Evolutionary conservation across 2,329 filamentous ascomycete species (phyloP), one percentile per base, ranked within the genome.

Genomic region (Rhinocladiella similis): DNA sequence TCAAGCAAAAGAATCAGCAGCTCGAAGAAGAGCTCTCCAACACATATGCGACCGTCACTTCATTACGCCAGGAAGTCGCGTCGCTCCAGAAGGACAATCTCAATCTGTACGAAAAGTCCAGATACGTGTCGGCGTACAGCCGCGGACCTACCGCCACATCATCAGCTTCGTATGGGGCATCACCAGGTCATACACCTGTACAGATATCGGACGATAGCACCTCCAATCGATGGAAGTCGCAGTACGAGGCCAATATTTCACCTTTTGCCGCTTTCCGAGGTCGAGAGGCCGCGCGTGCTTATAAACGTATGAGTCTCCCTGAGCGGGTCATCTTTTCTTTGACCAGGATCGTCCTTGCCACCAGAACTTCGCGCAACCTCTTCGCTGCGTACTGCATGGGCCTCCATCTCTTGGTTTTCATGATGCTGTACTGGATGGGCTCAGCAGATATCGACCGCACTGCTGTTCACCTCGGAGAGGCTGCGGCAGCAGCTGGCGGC

Each of bases 1-100:
- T 97, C 83, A 97, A 97, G 80, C 91, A 96, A 78, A 90, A 92
- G 69, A 97, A 96, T 63, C 78, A 85, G 0, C 89, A 99, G 70
- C 83, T 99, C 19, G 94, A 97, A 74, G 84, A 89, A 58, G 93
- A 97, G 68, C 79, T 97, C 9, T 91, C 91, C 5, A 91, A 95
- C 63, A 83, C 84, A 33, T 91, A 97, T 72, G 83, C 85, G 46
- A 89, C 84, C 0, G 86, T 97, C 19, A 93, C 91, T 18, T 88
- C 92, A 35, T 80, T 99, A 46, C 86, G 94, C 42, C 90, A 95
- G 66, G 94, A 99, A 71, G 85, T 97, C 58, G 88, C 91, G 5
- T 90, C 91, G 1, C 78, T 99, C 39, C 95, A 99, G 69, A 96
- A 92, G 71, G 94, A 99, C 73, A 99, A 99, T 70, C 80, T 99